Base-by-base conservation (phyloP, 208 protist genomes). In the Crithidia sp. region DNA sequence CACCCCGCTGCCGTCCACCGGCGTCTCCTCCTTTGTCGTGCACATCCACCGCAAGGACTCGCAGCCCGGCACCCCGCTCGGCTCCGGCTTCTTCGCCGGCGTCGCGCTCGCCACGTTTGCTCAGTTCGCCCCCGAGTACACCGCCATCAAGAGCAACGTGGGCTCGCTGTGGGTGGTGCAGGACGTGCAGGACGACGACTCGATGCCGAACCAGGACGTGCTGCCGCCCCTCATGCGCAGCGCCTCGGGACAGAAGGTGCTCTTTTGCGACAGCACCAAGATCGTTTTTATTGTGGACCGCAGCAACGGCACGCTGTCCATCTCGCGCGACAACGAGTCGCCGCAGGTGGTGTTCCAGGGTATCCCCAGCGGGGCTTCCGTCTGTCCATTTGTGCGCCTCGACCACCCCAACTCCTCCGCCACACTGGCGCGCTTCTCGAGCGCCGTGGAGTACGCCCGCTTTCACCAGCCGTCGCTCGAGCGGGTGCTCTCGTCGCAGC, bases 351-450 rank as follows among this genome's bases (percentile, higher is more conserved):
- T 95, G 16, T 97, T 94, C 72, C 76, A 79, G 45, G 89, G 89
- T 67, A 85, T 97, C 44, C 90, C 93, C 5, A 52, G 60, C 12
- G 82, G 85, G 47, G 69, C 70, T 37, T 66, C 68, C 2, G 63
- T 97, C 8, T 86, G 86, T 40, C 93, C 93, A 2, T 97, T 97
- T 88, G 93, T 97, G 52, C 87, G 90, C 0, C 77, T 97, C 12
- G 93, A 97, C 76, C 81, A 97, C 77, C 84, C 79, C n/a, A 88
- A 76, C 54, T 83, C 90, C 16, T 89, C 81, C 50, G 89, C 93
- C 13, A 93, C 84, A 44, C 76, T 97, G 17, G 75, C 86, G 28
- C 79, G 78, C 52, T 89, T 94, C 74, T 79, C 83, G 5, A 74
- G 77, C 43, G 72, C 79, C 47, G 75, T 79, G 53, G 69, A 85